A percentile compares a stretch with the other conserved stretches of the same genome.
Evolutionary conservation across 2,329 filamentous ascomycete species (phyloP).

Genomic region (Westerdykella ornata): DNA sequence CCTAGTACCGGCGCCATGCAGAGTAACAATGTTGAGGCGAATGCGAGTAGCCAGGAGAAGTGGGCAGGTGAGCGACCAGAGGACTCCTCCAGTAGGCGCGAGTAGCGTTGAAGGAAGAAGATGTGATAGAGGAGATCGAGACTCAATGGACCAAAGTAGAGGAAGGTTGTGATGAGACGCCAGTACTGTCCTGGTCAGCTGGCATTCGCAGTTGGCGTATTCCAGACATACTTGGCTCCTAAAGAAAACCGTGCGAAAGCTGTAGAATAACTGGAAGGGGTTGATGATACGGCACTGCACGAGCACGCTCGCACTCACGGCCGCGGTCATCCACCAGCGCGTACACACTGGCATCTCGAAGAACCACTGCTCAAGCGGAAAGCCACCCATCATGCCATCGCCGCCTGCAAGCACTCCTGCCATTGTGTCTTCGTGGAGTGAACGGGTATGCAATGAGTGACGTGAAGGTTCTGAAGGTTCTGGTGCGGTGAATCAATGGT

Average conservation of each 20-base stretch:
- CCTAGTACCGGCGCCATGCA: conserved; percentile 78
- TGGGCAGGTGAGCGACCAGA: conserved; percentile 86
- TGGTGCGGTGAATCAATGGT: not conserved
- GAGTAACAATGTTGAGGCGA: conserved; percentile 73
- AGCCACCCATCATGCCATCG: conserved; percentile 46
- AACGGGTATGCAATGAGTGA: not conserved
- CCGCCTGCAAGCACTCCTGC: conserved; percentile 41
- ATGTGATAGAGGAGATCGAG: conserved; percentile 95
- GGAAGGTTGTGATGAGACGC: conserved; percentile 90
- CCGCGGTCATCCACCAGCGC: conserved; percentile 92
- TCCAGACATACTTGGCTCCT: conserved; percentile 70
- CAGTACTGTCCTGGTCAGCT: conserved; percentile 63
- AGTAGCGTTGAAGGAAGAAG: conserved; percentile 96
- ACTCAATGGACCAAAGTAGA: conserved; percentile 92
- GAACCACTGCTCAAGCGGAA: conserved; percentile 95
- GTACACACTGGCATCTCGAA: conserved; percentile 98
- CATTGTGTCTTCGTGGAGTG: conserved; percentile 27
- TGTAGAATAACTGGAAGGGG: conserved; percentile 95
- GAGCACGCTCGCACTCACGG: conserved; percentile 76
- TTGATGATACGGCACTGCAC: conserved; percentile 91
- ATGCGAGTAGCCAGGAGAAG: conserved; percentile 90
- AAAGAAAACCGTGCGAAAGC: conserved; percentile 80
- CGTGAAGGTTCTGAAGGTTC: not conserved
- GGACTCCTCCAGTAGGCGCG: conserved; percentile 87
- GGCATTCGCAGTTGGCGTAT: not conserved